These are phyloP conservation scores for Kazachstania psychrophila DNA, from an alignment of 805 yeast genomes.

Conservation along the genomic window DNA sequence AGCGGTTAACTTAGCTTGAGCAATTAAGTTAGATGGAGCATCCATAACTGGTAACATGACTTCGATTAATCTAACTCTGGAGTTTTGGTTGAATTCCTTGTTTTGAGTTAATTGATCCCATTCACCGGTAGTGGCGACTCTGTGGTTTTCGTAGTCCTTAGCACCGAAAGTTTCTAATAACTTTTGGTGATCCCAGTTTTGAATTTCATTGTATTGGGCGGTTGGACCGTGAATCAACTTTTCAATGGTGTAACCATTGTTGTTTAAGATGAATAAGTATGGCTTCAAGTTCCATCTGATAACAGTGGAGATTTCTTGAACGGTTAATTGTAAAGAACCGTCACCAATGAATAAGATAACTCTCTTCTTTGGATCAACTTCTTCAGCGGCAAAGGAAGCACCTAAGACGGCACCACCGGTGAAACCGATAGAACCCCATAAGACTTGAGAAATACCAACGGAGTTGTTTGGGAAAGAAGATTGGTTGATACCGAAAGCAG, in stretches of 20 bases:
- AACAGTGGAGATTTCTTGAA: constrained; percentile 3
- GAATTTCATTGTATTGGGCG: constrained; percentile 2
- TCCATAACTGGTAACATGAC: constrained; percentile 61
- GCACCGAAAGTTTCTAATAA: constrained; percentile 2
- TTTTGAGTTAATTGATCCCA: constrained; percentile 41
- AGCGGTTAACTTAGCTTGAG: constrained; percentile 58
- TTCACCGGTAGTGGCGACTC: constrained; percentile 48
- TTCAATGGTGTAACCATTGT: constrained; percentile 3
- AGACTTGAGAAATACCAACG: constrained; percentile 2
- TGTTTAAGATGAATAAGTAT: constrained; percentile 3
- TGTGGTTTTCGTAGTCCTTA: constrained; percentile 9
- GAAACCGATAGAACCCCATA: constrained; percentile 4
- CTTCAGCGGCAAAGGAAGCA: constrained; percentile 4
- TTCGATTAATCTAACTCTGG: constrained; percentile 50
- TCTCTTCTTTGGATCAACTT: constrained; percentile 2
- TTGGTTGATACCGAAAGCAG: constrained; percentile 3
- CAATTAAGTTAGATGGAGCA: constrained; percentile 57
- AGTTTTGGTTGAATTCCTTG: constrained; percentile 34
- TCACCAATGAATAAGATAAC: constrained; percentile 3
- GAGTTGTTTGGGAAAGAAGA: constrained; percentile 2
- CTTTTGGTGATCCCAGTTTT: constrained; percentile 1
- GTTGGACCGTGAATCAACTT: constrained; percentile 3
- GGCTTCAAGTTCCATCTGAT: constrained; percentile 3
- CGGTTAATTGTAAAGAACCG: constrained; percentile 3
- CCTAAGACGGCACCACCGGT: constrained; percentile 3